phyloP scores from a whole-genome alignment of 2,329 filamentous ascomycete species.

The Sporothrix pseudoabietina region DNA sequence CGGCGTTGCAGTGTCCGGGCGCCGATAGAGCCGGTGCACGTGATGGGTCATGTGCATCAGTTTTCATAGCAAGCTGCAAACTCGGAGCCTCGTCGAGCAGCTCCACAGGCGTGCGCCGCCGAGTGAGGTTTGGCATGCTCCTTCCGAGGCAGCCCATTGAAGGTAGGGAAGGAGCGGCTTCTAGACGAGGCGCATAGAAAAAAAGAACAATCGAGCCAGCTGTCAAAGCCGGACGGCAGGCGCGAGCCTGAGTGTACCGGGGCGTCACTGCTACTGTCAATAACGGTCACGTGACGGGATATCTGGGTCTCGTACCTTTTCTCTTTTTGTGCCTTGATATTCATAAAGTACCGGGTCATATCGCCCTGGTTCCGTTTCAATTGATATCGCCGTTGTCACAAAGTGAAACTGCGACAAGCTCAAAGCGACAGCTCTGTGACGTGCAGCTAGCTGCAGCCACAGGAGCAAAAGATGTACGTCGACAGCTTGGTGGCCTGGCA shows the following conservation, averaged over 20 bases:
- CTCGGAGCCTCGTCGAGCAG: neutral
- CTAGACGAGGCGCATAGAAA: neutral
- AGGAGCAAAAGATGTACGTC: neutral
- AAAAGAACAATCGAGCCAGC: neutral
- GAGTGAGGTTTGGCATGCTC: neutral
- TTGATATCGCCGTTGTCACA: neutral
- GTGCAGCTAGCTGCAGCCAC: slow-evolving; percentile 7
- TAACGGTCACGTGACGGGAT: neutral
- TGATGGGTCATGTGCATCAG: neutral
- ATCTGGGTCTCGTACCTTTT: no score
- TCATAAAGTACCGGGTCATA: neutral
- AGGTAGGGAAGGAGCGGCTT: neutral
- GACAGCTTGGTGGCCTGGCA: slow-evolving; percentile 18
- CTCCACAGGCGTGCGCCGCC: neutral
- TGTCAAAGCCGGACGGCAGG: neutral
- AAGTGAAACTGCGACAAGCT: neutral
- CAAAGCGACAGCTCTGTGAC: neutral
- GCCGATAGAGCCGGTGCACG: neutral
- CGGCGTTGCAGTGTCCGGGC: slow-evolving; percentile 13
- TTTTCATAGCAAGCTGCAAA: neutral
- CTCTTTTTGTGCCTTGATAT: neutral
- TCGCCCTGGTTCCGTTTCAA: neutral
- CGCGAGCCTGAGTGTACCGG: neutral
- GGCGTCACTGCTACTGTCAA: neutral
- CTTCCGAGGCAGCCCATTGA: neutral